These are phyloP conservation scores for Boletus vinaceobasis DNA, from an alignment of 768 basidiomycete species.

Conservation along the genomic window DNA sequence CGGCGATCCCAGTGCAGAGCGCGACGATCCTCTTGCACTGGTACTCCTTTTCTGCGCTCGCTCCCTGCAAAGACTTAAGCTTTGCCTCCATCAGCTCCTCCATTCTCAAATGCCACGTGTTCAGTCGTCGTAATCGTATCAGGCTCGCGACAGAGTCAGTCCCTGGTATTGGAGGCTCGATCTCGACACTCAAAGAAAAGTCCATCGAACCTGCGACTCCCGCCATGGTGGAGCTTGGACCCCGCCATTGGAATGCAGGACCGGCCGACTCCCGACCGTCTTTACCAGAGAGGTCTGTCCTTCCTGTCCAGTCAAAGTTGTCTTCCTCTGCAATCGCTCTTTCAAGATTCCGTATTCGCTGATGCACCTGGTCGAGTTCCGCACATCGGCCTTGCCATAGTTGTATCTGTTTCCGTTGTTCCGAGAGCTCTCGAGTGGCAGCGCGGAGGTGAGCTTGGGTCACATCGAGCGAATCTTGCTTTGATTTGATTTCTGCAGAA, in stretches of 20 bases:
- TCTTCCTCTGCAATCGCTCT: constrained; percentile 77
- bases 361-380: constrained; percentile 78
- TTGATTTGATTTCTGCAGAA: constrained; percentile 75
- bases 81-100: constrained; percentile 70
- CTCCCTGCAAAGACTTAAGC: constrained; percentile 67
- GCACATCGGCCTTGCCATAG: constrained; percentile 67
- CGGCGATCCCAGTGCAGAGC: constrained; percentile 79
- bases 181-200: constrained; percentile 58
- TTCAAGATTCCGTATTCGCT: constrained; percentile 81
- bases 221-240: constrained; percentile 61
- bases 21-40: constrained; percentile 91
- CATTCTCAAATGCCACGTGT: constrained; percentile 79
- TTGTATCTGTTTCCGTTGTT: constrained; percentile 83
- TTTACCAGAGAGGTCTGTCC: constrained; percentile 45
- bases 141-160: constrained; percentile 57
- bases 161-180: constrained; percentile 68
- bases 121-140: constrained; percentile 70
- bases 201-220: constrained; percentile 65
- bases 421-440: constrained; percentile 86
- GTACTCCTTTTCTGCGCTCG: constrained; percentile 84
- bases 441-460: constrained; percentile 84
- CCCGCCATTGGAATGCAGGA: constrained; percentile 70
- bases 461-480: constrained; percentile 84
- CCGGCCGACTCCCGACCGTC: constrained; percentile 34
- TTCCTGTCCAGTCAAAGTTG: constrained; percentile 85